Evolutionary conservation across 2,329 filamentous ascomycete genomes (phyloP).

Genomic region (Talaromyces sp.): DNA sequence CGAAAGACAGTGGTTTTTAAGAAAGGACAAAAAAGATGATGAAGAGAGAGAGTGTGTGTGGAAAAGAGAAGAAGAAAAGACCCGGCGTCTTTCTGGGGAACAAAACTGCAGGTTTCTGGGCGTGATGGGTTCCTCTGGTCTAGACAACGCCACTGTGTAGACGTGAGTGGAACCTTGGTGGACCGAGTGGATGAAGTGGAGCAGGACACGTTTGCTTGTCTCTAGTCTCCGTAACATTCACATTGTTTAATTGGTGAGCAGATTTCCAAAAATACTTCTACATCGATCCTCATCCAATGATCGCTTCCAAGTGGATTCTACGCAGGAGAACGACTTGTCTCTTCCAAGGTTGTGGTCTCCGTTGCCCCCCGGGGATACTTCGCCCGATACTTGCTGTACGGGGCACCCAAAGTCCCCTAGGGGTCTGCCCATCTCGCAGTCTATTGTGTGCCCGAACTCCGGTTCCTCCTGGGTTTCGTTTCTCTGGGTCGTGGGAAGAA

Average conservation of each 20-base stretch:
- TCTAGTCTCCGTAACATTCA: neutral
- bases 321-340: slow-evolving; percentile 4
- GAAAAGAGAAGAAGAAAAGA: slow-evolving; percentile 7
- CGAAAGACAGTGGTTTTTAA: slow-evolving; percentile 8
- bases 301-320: neutral
- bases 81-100: slow-evolving; percentile 11
- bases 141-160: slow-evolving; percentile 24
- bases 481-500: neutral
- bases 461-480: neutral
- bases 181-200: slow-evolving; percentile 13
- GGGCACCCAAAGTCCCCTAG: no score
- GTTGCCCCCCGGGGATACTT: neutral
- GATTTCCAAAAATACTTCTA: slow-evolving; percentile 19
- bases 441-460: neutral
- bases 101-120: neutral
- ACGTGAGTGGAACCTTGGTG: slow-evolving; percentile 5
- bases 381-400: neutral
- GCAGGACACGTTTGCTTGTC: slow-evolving; percentile 26
- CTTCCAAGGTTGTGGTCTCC: neutral
- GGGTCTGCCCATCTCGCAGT: neutral
- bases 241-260: slow-evolving; percentile 12
- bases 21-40: slow-evolving; percentile 8
- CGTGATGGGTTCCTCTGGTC: slow-evolving; percentile 13
- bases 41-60: slow-evolving; percentile 5
- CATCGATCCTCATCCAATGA: slow-evolving; percentile 12